Base-by-base conservation (phyloP, 1,139 yeast species). In the Hanseniaspora uvarum region DNA sequence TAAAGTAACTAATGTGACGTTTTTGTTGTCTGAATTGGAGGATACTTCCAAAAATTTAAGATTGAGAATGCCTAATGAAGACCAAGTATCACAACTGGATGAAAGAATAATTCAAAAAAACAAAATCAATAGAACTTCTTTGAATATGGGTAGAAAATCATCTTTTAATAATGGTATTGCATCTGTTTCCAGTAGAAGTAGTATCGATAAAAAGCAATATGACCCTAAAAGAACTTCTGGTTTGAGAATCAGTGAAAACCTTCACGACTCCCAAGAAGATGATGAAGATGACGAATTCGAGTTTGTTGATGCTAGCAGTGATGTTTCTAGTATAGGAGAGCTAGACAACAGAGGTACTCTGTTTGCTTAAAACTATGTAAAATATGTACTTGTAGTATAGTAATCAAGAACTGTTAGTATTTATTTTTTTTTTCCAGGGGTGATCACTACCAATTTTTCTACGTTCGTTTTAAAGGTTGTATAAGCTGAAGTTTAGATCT, bases 1-100 rank as follows among this genome's bases (percentile, higher is more conserved):
- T 1, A 62, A 62, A 50, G 63, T 67, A 5, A 67, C 69, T 11
- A 65, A 67, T 54, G 66, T 67, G 10, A 65, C 70, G 6, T 67
- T 67, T 53, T 58, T 67, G 40, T 57, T 67, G 18, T 62, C 62
- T 48, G 70, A 67, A 55, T 55, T 67, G 18, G 54, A 59, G 14
- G 58, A 57, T 26, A 61, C 59, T 18, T 56, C 56, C 38, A 62
- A 62, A 19, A 60, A 56, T 12, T 56, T 59, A 21, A 63, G 58
- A 40, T 62, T 66, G 34, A 57, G 57, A 28, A 68, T 65, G 57
- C 68, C 68, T 4, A 68, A 65, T 56, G 69, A 66, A 51, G 69
- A 65, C 51, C 65, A 65, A 23, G 60, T 64, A 8, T 59, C 61
- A 18, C 69, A 66, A 3, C 52, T 66, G 46, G 68, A 65, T 39